phyloP scores from a whole-genome alignment of 352 stramenopile genomes.

The Blastocystis sp. region DNA sequence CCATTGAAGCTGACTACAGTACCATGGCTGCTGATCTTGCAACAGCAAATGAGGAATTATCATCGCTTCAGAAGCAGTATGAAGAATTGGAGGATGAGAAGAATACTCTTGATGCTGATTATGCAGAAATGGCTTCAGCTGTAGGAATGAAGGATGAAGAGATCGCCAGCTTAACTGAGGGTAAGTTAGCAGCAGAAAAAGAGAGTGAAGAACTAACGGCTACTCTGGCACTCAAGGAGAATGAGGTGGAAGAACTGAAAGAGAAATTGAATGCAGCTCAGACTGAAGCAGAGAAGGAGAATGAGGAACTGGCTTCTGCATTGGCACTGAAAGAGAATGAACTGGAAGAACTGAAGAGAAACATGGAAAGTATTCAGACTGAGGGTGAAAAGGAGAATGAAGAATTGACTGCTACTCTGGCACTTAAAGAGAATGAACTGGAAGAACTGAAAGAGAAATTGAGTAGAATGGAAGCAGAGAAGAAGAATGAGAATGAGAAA shows the following conservation, averaged over 20 bases:
- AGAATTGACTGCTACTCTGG: neutral
- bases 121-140: neutral
- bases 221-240: neutral
- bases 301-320: neutral
- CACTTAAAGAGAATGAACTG: neutral
- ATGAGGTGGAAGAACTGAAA: neutral
- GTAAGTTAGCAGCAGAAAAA: neutral
- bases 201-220: neutral
- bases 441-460: neutral
- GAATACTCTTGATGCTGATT: neutral
- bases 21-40: neutral
- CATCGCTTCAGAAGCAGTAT: neutral
- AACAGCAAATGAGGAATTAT: neutral
- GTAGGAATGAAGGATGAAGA: constrained; percentile 2
- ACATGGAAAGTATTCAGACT: neutral
- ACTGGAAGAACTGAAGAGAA: neutral
- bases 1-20: neutral
- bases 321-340: neutral
- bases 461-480: neutral
- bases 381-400: neutral
- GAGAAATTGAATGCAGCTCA: neutral
- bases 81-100: neutral
- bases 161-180: neutral
- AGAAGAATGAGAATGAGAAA: neutral
- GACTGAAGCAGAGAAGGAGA: neutral